Evolutionary conservation across 805 yeast genomes (phyloP), one percentile per base, ranked within the genome.

Genomic region (Isabelozyma rhagii): DNA sequence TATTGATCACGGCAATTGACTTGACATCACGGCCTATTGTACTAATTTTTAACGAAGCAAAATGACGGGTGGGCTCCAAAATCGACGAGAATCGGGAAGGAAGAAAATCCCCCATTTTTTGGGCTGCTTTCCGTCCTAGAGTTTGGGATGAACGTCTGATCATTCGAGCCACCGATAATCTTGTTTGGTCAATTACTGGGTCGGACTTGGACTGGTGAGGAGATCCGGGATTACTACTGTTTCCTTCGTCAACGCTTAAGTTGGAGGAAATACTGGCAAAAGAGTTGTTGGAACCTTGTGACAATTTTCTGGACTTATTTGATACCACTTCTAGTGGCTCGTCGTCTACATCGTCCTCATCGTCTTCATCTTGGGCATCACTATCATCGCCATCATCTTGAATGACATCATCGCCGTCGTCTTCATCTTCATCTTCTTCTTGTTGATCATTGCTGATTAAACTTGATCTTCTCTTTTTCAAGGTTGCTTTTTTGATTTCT

Each of bases 31-130:
- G 71, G 27, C 68, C 66, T 18, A 61, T 52, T n/a, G 72, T 61
- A 43, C 63, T 69, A 17, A 93, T 77, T 63, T 89, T 91, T 55
- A 93, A 75, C 47, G 84, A 88, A 0, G 98, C 97, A 75, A 89
- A 94, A 62, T 92, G 97, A 54, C 99, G 78, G 18, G 88, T 82
- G 11, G 97, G 96, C 61, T 92, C 97, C 58, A 92, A 71, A 50
- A 92, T 84, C 2, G 96, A 88, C 9, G 89, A 82, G 39, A 92
- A 83, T 47, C 87, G 82, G 10, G 84, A 75, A 1, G 97, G 97
- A 18, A 92, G 74, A 53, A 85, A 86, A n/a, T 89, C 89, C 0
- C 96, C 97, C 80, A 91, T 84, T 47, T 84, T 86, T 58, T 86
- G 96, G 0, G 96, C 97, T 1, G 94, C 94, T 54, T 81, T 82